Conservation (phyloP, 2,329 filamentous ascomycete species). For the Botrytis byssoidea region DNA sequence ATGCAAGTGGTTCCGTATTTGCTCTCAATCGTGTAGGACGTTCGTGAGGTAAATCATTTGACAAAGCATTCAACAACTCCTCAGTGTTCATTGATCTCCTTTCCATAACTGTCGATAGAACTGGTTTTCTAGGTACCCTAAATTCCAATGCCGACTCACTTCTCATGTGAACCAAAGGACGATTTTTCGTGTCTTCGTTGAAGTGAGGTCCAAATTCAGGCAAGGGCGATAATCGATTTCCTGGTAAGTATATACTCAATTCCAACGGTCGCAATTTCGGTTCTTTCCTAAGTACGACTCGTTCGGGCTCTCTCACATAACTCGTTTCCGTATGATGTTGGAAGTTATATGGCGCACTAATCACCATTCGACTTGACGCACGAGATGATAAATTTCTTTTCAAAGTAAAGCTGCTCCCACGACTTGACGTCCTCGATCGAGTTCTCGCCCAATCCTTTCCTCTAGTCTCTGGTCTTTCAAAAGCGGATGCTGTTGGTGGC, state of each 20-base stretch:
- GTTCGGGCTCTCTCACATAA: slow-evolving; percentile 32
- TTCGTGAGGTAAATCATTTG: slow-evolving; percentile 30
- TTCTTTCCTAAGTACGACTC: slow-evolving; percentile 41
- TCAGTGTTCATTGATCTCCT: slow-evolving; percentile 32
- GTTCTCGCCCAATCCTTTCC: slow-evolving; percentile 39
- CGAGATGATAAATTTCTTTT: slow-evolving; percentile 45
- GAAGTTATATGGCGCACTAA: slow-evolving; percentile 21
- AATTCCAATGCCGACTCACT: slow-evolving; percentile 36
- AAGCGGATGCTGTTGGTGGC: slow-evolving; percentile 23
- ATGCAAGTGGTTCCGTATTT: slow-evolving; percentile 35
- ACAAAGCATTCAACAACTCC: slow-evolving; percentile 32
- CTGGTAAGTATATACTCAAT: slow-evolving; percentile 51
- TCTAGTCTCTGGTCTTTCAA: slow-evolving; percentile 22
- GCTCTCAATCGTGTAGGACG: slow-evolving; percentile 35
- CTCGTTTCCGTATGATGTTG: slow-evolving; percentile 19
- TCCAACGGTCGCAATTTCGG: slow-evolving; percentile 53
- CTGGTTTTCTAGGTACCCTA: slow-evolving; percentile 36
- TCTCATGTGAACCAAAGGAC: slow-evolving; percentile 29
- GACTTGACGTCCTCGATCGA: slow-evolving; percentile 44
- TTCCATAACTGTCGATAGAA: slow-evolving; percentile 33
- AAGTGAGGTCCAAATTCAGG: slow-evolving; percentile 47
- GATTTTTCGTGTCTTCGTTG: slow-evolving; percentile 27
- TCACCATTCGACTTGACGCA: slow-evolving; percentile 32
- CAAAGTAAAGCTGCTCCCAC: slow-evolving; percentile 46
- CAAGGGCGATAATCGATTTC: slow-evolving; percentile 54